Base-by-base conservation (phyloP, 176 grass and related monocot species). In the Raddia distichophylla region DNA sequence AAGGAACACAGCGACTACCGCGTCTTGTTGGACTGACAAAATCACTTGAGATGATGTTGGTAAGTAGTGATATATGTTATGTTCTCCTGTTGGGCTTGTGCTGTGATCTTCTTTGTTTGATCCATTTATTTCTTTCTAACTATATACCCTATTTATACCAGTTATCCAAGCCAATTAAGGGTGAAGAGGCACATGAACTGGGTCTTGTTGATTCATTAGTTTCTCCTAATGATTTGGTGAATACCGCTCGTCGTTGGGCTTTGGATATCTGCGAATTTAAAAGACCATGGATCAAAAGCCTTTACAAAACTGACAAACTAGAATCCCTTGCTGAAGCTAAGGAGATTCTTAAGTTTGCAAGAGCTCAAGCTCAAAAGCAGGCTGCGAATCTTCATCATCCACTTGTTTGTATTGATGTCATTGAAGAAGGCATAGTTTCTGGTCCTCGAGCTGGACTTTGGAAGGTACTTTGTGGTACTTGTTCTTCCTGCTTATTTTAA, bases 31-130 rank as follows among this genome's bases (percentile, higher is more conserved):
- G 93, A 59, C 75, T 99, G 81, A 84, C 88, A 73, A 99, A 99
- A 89, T 81, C 90, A 81, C 72, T 99, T 60, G 90, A 99, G 81
- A 99, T 95, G 88, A 93, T 98, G 22, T 53, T 98, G 96, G 96
- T 98, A 81, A 91, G 77, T 76, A 73, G 10, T 85, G 34, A 43
- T 34, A 1, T 3, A 35, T 61, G 45, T 3, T 87, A 34, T 64
- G 5, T 80, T 53, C 55, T 0, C 37, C 71, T 16, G 44, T 64
- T 42, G 17, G 70, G 42, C 17, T 10, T 78, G 67, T 15, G 14
- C 32, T 80, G 32, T 58, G 53, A 75, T 9, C 56, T 67, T 13
- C 48, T 43, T 59, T 35, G 19, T 65, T 81, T 62, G n/a, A 7
- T 43, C 9, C 13, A 66, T 14, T 35, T 64, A 20, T 20, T 69